Evolutionary conservation across 768 basidiomycete genomes (phyloP).

Genomic region (Tephrocybe sp.): DNA sequence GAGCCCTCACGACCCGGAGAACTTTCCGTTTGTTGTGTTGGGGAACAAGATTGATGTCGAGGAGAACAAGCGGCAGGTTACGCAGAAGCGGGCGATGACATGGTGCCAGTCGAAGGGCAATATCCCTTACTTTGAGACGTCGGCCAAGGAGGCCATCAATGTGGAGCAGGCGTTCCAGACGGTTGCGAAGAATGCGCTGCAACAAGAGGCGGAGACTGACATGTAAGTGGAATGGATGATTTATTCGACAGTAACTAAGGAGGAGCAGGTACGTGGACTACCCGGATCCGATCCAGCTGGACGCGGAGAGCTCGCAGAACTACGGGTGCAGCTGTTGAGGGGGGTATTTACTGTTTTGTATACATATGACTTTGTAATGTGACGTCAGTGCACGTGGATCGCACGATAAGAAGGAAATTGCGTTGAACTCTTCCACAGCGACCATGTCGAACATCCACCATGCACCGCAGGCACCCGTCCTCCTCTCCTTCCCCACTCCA

Average conservation of each 20-base stretch:
- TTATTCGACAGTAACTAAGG: background rate
- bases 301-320: slow-evolving; percentile 87
- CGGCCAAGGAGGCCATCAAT: slow-evolving; percentile 99
- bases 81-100: slow-evolving; percentile 99
- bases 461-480: slow-evolving; percentile 63
- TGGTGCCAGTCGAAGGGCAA: slow-evolving; percentile 99
- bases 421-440: background rate
- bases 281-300: slow-evolving; percentile 97
- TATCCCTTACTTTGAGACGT: slow-evolving; percentile 99
- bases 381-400: slow-evolving; percentile 5
- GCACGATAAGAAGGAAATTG: slow-evolving; percentile 5
- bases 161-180: slow-evolving; percentile 99
- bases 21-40: slow-evolving; percentile 98
- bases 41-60: slow-evolving; percentile 99
- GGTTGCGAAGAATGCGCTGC: slow-evolving; percentile 98
- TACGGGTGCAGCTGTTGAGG: slow-evolving; percentile 88
- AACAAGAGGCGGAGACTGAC: slow-evolving; percentile 90
- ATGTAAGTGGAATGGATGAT: background rate
- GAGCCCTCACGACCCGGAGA: slow-evolving; percentile 97
- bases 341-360: slow-evolving; percentile 10
- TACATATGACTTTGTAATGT: slow-evolving; percentile 12
- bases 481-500: slow-evolving; percentile 66
- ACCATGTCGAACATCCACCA: slow-evolving; percentile 44
- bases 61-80: slow-evolving; percentile 96
- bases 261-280: slow-evolving; percentile 89